phyloP scores from a whole-genome alignment of 2,329 filamentous ascomycete species.

The Cordyceps militaris region DNA sequence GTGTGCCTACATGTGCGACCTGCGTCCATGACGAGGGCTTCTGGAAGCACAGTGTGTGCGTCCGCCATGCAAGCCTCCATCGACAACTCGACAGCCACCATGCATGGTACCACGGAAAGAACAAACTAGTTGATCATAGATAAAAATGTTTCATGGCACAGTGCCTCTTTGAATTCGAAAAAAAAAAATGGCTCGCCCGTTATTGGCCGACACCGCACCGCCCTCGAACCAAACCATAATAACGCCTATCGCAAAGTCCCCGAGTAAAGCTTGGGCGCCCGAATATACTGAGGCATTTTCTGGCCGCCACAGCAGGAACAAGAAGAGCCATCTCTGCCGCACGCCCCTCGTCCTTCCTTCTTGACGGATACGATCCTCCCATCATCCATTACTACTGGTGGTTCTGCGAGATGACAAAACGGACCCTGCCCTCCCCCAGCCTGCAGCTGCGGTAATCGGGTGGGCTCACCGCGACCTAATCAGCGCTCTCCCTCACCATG shows the following conservation, averaged over 20 bases:
- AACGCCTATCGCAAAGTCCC: neutral
- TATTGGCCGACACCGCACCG: neutral
- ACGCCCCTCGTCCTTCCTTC: neutral
- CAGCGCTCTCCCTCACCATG: neutral
- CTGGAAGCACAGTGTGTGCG: constrained; percentile 8
- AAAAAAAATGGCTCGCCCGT: neutral
- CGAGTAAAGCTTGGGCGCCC: neutral
- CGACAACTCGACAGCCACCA: neutral
- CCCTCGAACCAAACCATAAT: neutral
- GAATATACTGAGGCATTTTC: constrained; percentile 6
- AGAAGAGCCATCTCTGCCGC: neutral
- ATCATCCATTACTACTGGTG: neutral
- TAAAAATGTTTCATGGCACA: neutral
- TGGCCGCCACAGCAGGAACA: neutral
- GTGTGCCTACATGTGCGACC: neutral
- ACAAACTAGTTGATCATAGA: neutral
- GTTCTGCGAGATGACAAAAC: constrained; percentile 1
- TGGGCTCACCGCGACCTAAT: neutral
- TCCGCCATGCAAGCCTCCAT: neutral
- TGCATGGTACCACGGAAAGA: too few species aligned
- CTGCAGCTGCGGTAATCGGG: constrained; percentile 10
- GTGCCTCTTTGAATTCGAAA: neutral
- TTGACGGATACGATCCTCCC: neutral
- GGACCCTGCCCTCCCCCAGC: neutral
- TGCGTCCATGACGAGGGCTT: too few species aligned